A percentile compares a stretch with the other conserved stretches of the same genome.
Conservation (phyloP, 2,329 filamentous ascomycete genomes). For the Bipolaris zeicola region DNA sequence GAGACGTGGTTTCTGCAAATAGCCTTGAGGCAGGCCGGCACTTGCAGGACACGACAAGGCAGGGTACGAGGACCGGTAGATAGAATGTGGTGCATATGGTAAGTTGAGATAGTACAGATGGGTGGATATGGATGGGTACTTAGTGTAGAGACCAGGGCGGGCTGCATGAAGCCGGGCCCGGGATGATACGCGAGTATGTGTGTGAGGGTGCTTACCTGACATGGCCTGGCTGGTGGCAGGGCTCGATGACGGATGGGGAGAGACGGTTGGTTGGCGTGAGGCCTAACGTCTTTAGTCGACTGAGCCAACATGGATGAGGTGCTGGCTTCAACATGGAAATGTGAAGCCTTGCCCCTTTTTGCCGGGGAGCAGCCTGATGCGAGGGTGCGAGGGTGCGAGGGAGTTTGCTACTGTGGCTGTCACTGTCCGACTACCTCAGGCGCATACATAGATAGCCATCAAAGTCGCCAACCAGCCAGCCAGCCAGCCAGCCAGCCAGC, state of each 20-base stretch:
- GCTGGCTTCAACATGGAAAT: not conserved
- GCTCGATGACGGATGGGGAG: slow-evolving; percentile 7
- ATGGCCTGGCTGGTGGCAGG: not conserved
- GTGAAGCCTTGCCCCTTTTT: not conserved
- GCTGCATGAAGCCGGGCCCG: slow-evolving; percentile 17
- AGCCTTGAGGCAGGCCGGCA: slow-evolving; percentile 4
- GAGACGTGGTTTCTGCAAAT: not conserved
- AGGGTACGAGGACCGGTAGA: not conserved
- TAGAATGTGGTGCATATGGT: not conserved
- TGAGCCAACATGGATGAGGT: slow-evolving; percentile 8
- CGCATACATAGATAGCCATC: too few species aligned
- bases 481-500: too few species aligned
- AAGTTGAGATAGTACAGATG: not conserved
- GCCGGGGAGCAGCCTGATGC: too few species aligned
- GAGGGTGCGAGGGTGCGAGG: too few species aligned
- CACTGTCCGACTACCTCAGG: too few species aligned
- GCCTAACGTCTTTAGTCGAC: slow-evolving; percentile 9
- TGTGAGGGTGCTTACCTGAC: not conserved
- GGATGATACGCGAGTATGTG: slow-evolving; percentile 15
- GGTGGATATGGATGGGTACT: too few species aligned
- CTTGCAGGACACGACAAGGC: not conserved
- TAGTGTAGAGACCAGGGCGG: not conserved
- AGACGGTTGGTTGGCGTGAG: slow-evolving; percentile 5
- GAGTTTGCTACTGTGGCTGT: too few species aligned
- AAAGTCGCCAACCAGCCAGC: too few species aligned